Evolutionary conservation across 1,284 basidiomycete species (phyloP), one percentile per base, ranked within the genome.

Genomic region (Takashimella tepidaria): DNA sequence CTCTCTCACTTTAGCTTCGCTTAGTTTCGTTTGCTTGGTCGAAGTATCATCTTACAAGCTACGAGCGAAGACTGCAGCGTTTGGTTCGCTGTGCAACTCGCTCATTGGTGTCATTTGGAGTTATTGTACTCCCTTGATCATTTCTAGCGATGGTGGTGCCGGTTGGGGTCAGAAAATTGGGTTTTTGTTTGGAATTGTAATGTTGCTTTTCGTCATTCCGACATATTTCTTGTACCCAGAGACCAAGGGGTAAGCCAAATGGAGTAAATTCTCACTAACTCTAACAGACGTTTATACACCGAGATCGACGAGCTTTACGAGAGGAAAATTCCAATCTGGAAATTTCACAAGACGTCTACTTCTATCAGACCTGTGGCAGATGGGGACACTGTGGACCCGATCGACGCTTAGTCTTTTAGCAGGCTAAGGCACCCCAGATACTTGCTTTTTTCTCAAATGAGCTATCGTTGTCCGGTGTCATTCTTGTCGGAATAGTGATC

Each of bases 301-400:
- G 59, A 56, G 27, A 24, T 61, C 22, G 55, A 63, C 40, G 62
- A 64, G 54, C 47, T 64, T 23, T 64, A 57, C 50, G 62, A 50
- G 20, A 40, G 50, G 20, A 40, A 45, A 12, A 45, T 57, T 23
- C 27, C 49, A n/a, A 42, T 56, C 4, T 41, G 58, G 13, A 48
- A 53, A 20, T 58, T 58, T 26, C 46, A 45, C 22, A 47, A 16
- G 8, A 58, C 57, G 5, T 46, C 47, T 31, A 55, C 53, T 10
- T 26, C 11, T 5, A 26, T 47, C 16, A 8, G 31, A 37, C 31
- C 31, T 16, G 31, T 37, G 10, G 31, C 31, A 8, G 31, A 16
- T 8, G 31, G 31, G 10, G 10, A 37, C 10, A 37, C 31, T 41
- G n/a, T 41, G 10, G 31, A 37, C 16, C 31, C 8, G 31, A 37